Base-by-base conservation (phyloP, 2,329 filamentous ascomycete genomes). In the Cladosporium sp. region DNA sequence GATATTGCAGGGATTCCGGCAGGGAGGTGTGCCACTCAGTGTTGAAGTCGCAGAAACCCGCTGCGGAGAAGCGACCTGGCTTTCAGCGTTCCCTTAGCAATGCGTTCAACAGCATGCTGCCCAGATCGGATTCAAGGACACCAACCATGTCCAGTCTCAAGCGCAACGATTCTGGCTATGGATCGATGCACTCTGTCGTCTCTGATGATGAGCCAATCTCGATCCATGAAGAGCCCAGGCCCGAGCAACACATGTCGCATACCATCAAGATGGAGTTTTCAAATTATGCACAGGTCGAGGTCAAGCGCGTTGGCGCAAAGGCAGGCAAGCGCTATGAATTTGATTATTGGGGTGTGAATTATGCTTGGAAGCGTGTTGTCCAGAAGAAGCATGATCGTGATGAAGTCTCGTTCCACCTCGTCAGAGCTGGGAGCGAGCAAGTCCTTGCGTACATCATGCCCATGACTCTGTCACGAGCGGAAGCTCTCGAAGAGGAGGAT, bases 231-330 rank as follows among this genome's bases (percentile, higher is more conserved):
- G 59, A 61, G 54, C 54, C 49, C 42, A 66, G 74, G 61, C 28
- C 16, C 9, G 67, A 68, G 46, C 65, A 68, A 8, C 58, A 70
- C 55, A 65, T 71, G 42, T 49, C 44, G 33, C 81, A 87, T 14
- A 87, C 85, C 54, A 87, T 92, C 68, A 88, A 90, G 71, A 80
- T 98, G 33, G 92, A 97, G 68, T 98, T 96, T 68, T 95, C 89
- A 59, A 98, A 97, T 73, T 98, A 98, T 68, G 92, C 92, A 2
- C 89, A 93, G 62, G 83, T 97, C 38, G 87, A 95, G 59, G 74
- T 98, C 46, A 83, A 81, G 60, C 82, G 88, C 40, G 77, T 81
- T 19, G 86, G 86, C 6, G 74, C 79, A 46, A 84, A 82, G 60
- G 75, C 78, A 42, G 77, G 77, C 57, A 92, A 90, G 71, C 81